A percentile compares a stretch with the other conserved stretches of the same genome.
phyloP scores from a whole-genome alignment of 148 eudicot species.

The Fagopyrum tataricum region DNA sequence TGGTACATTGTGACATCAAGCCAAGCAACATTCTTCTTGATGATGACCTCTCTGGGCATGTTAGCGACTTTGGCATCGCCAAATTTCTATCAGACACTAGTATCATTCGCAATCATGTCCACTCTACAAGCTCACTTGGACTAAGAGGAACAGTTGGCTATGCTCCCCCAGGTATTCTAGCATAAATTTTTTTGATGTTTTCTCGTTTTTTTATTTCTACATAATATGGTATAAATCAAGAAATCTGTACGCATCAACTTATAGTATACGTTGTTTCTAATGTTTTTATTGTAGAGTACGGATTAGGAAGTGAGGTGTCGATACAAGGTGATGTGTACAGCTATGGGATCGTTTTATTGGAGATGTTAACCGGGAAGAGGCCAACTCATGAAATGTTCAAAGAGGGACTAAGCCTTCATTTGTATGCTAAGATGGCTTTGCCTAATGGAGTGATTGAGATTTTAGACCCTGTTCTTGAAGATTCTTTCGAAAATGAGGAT shows the following conservation, averaged over 20 bases:
- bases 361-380: conserved; percentile 20
- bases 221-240: too few species aligned
- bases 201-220: background rate
- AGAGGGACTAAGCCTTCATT: background rate
- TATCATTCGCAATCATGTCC: background rate
- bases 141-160: conserved; percentile 24
- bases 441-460: background rate
- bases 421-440: background rate
- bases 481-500: background rate
- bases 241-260: background rate
- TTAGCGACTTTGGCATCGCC: conserved; percentile 23
- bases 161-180: conserved; percentile 20
- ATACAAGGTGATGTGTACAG: conserved; percentile 16
- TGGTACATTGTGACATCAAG: conserved; percentile 25
- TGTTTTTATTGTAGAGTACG: background rate
- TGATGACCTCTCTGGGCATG: conserved; percentile 13
- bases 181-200: background rate
- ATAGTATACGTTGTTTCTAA: background rate
- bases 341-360: conserved; percentile 16
- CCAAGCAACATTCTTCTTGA: conserved; percentile 23
- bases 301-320: background rate
- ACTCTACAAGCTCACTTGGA: conserved; percentile 18
- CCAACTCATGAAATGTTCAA: conserved; percentile 18
- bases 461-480: background rate
- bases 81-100: background rate